Conservation (phyloP, 345 rosid species). For the Eucalyptus caleyi region DNA sequence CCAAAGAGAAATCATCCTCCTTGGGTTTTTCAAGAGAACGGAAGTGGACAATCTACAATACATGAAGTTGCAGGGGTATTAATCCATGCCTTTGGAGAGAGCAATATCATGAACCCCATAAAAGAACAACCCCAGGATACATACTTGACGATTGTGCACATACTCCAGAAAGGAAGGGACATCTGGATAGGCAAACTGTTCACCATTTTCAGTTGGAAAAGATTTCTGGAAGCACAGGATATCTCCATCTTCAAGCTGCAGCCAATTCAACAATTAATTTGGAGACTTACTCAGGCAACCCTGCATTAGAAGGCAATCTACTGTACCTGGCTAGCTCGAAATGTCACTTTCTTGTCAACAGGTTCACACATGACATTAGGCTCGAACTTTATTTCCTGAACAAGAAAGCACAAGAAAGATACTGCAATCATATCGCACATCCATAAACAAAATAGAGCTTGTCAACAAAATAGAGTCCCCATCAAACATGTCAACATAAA, state of each 20-base stretch:
- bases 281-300: background rate
- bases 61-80: background rate
- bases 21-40: conserved; percentile 80
- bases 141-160: conserved; percentile 62
- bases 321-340: conserved; percentile 46
- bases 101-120: background rate
- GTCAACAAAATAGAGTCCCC: background rate
- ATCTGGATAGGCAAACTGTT: conserved; percentile 42
- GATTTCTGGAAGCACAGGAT: conserved; percentile 63
- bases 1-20: conserved; percentile 87
- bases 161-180: conserved; percentile 69
- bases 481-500: background rate
- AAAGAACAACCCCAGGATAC: background rate
- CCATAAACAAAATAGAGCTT: background rate
- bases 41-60: conserved; percentile 68
- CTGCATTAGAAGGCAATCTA: background rate
- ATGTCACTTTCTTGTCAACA: conserved; percentile 37
- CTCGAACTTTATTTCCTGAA: conserved; percentile 66
- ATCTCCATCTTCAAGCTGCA: conserved; percentile 78
- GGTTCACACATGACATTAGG: conserved; percentile 61
- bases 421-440: background rate
- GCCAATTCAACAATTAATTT: background rate
- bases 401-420: background rate
- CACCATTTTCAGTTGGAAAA: conserved; percentile 17
- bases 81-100: background rate